These are phyloP conservation scores for Candolleomyces aberdarensis DNA, from an alignment of 768 basidiomycete genomes.

Conservation along the genomic window DNA sequence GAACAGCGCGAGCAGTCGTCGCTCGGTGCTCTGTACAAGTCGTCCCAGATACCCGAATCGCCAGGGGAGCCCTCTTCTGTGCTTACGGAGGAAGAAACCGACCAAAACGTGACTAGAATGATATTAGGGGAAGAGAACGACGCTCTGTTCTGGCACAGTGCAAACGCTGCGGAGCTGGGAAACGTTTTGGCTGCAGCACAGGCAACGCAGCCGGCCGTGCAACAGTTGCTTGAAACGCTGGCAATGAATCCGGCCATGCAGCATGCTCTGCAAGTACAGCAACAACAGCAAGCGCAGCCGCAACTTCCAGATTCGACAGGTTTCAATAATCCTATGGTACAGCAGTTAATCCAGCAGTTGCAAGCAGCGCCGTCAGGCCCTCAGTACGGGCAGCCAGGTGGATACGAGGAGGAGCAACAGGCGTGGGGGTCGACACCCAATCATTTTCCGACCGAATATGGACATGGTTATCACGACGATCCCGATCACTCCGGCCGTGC, in stretches of 20 bases:
- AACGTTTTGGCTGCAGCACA: neutral
- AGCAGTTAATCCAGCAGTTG: constrained; percentile 52
- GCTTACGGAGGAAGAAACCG: constrained; percentile 68
- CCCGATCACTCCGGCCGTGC: constrained; percentile 42
- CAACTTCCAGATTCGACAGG: neutral
- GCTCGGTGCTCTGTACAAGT: constrained; percentile 67
- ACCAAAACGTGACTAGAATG: constrained; percentile 62
- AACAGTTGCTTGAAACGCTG: constrained; percentile 25
- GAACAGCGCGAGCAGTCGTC: constrained; percentile 79
- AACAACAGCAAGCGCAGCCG: neutral
- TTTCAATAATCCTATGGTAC: constrained; percentile 28
- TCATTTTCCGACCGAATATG: constrained; percentile 46
- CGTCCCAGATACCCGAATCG: constrained; percentile 72
- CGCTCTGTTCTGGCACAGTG: constrained; percentile 51
- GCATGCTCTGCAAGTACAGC: constrained; percentile 26
- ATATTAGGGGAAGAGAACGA: constrained; percentile 65
- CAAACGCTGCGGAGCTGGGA: constrained; percentile 69
- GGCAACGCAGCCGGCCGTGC: neutral
- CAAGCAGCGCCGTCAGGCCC: constrained; percentile 1
- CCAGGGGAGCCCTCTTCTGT: constrained; percentile 64
- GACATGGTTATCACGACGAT: constrained; percentile 48
- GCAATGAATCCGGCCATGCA: constrained; percentile 27
- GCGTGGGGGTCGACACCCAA: constrained; percentile 35
- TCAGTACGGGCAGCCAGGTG: constrained; percentile 22
- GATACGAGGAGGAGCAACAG: constrained; percentile 27